Evolutionary conservation across 257 asterid genomes (phyloP), one percentile per base, ranked within the genome.

Genomic region (Gynochthodes officinalis): DNA sequence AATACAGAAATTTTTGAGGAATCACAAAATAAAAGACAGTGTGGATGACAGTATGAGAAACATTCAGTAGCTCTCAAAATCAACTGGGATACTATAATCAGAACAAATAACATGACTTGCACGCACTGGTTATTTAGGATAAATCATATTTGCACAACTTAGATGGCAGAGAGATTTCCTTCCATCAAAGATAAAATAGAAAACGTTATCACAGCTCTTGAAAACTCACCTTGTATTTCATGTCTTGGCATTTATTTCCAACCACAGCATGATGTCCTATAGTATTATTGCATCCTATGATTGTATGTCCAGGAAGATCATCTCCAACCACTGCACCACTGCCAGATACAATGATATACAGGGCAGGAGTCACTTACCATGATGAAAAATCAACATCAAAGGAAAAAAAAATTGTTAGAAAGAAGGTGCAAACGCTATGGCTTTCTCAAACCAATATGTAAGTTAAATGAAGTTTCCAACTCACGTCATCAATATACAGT

Each of bases 251-350:
- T 83, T 88, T 91, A 50, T 80, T 71, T 60, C 98, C 98, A 84
- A 94, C 85, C 44, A 91, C 97, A 64, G 90, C 87, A 84, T 94
- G 91, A 80, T 92, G 92, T 57, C 99, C 99, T n/a, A 94, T 82
- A 71, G 82, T 62, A 76, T 94, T 94, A 68, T 90, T 86, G 84
- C 83, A 67, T 65, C 99, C 99, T 54, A 91, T 76, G 77, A 91
- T 77, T 16, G 96, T 94, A 73, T 70, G 76, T 25, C 99, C 99
- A 10, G 98, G 98, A 82, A 88, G 85, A 79, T 91, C 96, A 75
- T 94, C 98, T 71, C 99, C 99, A 67, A 94, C 89, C 32, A 94
- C 84, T 76, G 98, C 89, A 70, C 99, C 97, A 74, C 98, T 94
- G 90, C 37, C 52, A 61, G 71, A 70, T 65, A 76, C 19, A 40